A percentile compares a stretch with the other conserved stretches of the same genome.
Evolutionary conservation across 2,329 filamentous ascomycete genomes (phyloP).

Genomic region (Claviceps citrina): DNA sequence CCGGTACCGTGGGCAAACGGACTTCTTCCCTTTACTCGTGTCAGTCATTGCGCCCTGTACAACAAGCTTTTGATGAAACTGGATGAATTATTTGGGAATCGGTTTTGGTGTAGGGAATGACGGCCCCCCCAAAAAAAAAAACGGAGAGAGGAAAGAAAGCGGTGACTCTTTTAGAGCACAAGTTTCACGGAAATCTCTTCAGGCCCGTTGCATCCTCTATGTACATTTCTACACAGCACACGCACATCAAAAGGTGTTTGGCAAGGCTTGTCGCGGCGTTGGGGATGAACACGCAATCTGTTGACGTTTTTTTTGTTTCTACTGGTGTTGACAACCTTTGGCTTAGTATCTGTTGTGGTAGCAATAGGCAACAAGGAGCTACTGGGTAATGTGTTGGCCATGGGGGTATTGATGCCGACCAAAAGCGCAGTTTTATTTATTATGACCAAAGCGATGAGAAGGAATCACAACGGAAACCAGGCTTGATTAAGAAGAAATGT

Average conservation of each 20-base stretch:
- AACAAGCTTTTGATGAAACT: slow-evolving; percentile 13
- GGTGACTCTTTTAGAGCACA: background rate
- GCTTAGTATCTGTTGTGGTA: slow-evolving; percentile 8
- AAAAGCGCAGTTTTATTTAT: too few species aligned
- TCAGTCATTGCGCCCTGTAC: slow-evolving; percentile 13
- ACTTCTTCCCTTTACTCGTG: background rate
- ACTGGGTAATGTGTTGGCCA: slow-evolving; percentile 1
- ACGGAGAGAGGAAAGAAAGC: background rate
- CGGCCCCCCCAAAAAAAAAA: background rate
- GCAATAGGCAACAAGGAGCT: slow-evolving; percentile 14
- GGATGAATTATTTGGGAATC: slow-evolving; percentile 7
- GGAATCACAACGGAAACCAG: too few species aligned
- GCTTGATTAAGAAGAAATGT: too few species aligned
- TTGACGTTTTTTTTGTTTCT: slow-evolving; percentile 8
- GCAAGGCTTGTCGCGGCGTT: slow-evolving; percentile 16
- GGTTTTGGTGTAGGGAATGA: background rate
- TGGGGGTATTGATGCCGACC: too few species aligned
- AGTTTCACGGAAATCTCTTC: background rate
- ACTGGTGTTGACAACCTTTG: slow-evolving; percentile 15
- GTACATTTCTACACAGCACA: slow-evolving; percentile 27
- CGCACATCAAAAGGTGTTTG: slow-evolving; percentile 33
- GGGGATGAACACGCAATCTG: slow-evolving; percentile 10
- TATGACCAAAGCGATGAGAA: too few species aligned
- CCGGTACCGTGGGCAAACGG: background rate
- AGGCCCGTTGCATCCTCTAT: slow-evolving; percentile 14